Evolutionary conservation across 441 rosid species (phyloP), one percentile per base, ranked within the genome.

Genomic region (Adansonia grandidieri): DNA sequence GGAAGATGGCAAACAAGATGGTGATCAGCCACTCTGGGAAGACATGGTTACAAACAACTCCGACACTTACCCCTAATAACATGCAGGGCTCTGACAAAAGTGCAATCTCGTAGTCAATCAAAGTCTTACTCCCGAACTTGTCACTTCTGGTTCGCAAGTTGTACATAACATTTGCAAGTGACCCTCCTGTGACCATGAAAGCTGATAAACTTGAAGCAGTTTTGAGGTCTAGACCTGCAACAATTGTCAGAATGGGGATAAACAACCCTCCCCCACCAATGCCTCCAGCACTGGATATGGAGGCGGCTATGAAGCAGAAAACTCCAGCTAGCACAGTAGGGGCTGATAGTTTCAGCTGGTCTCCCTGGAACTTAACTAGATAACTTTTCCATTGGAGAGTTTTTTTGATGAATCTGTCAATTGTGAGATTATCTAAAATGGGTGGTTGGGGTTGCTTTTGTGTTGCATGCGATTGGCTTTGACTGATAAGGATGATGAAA

Each of bases 121-220:
- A 73, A 71, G 84, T 62, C 80, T 84, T 84, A 1, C 83, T 86
- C 20, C 94, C 89, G 68, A 79, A 80, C 67, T 78, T 88, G 40
- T 87, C 78, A 83, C 84, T 83, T 76, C 47, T 85, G 6, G 78
- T 61, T 44, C 87, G 77, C 73, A 89, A 72, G 74, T 89, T 80
- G 85, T 79, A 91, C 51, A 88, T 75, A 6, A 92, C 97, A 58
- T 93, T 95, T 0, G 97, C 97, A 11, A 89, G 50, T 0, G 99
- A 95, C 4, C 99, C 98, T n/a, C 96, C 98, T 0, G 99, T 88
- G 67, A 95, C 99, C 99, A 93, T 93, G 79, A 95, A 92, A 80
- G 97, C 95, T 54, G 99, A 92, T 84, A 92, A 92, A 76, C 88
- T 73, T 0, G 97, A 87, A 11, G 99, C 98, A 13, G 91, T 85